Evolutionary conservation across 192 early-diverging fungal species (phyloP).

Genomic region (Rhizoclosmatium sp.): DNA sequence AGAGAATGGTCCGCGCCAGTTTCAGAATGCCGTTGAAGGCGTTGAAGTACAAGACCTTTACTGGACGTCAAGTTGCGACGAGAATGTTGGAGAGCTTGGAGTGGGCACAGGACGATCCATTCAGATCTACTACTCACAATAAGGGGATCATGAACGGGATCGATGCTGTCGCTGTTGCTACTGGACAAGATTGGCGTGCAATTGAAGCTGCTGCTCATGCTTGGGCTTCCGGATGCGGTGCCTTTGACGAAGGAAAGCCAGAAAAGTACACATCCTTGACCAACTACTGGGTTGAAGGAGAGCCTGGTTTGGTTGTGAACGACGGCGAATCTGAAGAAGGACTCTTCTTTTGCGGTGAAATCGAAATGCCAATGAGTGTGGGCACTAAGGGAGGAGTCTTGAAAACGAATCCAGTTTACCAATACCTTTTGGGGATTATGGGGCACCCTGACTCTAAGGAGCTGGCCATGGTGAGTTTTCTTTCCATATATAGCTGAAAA

Average conservation of each 20-base stretch:
- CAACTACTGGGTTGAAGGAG: slow-evolving; percentile 71
- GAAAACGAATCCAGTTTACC: slow-evolving; percentile 75
- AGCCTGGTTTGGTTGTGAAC: slow-evolving; percentile 2
- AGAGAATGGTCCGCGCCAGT: slow-evolving; percentile 61
- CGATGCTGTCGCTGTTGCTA: slow-evolving; percentile 78
- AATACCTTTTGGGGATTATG: slow-evolving; percentile 72
- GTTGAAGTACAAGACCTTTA: slow-evolving; percentile 71
- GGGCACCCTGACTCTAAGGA: slow-evolving; percentile 68
- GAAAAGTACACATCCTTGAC: slow-evolving; percentile 68
- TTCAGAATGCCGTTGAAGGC: slow-evolving; percentile 68
- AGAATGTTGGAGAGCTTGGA: slow-evolving; percentile 74
- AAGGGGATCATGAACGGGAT: slow-evolving; percentile 87
- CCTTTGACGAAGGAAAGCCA: neutral
- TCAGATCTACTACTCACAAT: slow-evolving; percentile 78
- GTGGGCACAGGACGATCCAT: slow-evolving; percentile 75
- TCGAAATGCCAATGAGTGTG: slow-evolving; percentile 74
- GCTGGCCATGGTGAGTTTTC: slow-evolving; percentile 61
- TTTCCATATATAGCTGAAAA: neutral
- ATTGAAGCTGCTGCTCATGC: slow-evolving; percentile 77
- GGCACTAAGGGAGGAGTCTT: slow-evolving; percentile 80
- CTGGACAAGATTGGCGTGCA: slow-evolving; percentile 82
- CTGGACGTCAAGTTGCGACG: slow-evolving; percentile 68
- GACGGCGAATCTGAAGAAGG: slow-evolving; percentile 51
- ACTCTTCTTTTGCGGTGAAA: slow-evolving; percentile 67
- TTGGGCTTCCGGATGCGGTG: slow-evolving; percentile 60